Evolutionary conservation across 805 yeast genomes (phyloP).

Genomic region (Saccharomyces cerevisiae): DNA sequence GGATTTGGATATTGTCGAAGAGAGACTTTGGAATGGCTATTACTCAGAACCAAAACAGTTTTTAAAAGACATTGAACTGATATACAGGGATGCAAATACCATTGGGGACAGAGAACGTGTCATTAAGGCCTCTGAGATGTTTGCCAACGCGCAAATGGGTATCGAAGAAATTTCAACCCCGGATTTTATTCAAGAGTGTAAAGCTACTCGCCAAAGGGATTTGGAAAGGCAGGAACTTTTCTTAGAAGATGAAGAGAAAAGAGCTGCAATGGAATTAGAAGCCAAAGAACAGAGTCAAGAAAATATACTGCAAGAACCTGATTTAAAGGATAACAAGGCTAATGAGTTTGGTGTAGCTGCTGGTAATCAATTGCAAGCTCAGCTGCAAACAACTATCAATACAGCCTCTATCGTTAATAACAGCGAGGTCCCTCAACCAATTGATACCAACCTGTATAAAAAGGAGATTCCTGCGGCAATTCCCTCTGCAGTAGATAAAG

Average conservation of each 20-base stretch:
- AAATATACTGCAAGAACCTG: slow-evolving; percentile 1
- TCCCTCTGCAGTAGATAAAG: neutral
- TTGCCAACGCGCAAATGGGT: slow-evolving; percentile 91
- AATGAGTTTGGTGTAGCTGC: slow-evolving; percentile 17
- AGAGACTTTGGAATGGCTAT: slow-evolving; percentile 92
- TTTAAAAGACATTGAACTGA: slow-evolving; percentile 74
- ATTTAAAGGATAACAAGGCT: slow-evolving; percentile 9
- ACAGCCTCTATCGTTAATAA: neutral
- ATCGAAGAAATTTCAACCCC: slow-evolving; percentile 79
- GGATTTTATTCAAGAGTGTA: slow-evolving; percentile 68
- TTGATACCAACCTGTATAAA: neutral
- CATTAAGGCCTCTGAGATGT: slow-evolving; percentile 83
- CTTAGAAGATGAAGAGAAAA: slow-evolving; percentile 31
- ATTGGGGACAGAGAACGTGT: slow-evolving; percentile 78
- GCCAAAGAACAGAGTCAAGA: slow-evolving; percentile 3
- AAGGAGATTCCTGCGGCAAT: neutral
- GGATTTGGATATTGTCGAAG: slow-evolving; percentile 91
- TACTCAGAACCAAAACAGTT: slow-evolving; percentile 90
- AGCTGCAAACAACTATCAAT: slow-evolving; percentile 1
- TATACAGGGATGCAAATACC: slow-evolving; percentile 66
- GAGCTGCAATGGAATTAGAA: slow-evolving; percentile 2
- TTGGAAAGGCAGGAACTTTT: slow-evolving; percentile 38
- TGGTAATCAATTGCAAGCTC: slow-evolving; percentile 24
- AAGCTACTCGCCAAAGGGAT: slow-evolving; percentile 62
- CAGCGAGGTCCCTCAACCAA: neutral